Conservation (phyloP, 805 yeast genomes). For the Sugiyamaella valdiviana region DNA sequence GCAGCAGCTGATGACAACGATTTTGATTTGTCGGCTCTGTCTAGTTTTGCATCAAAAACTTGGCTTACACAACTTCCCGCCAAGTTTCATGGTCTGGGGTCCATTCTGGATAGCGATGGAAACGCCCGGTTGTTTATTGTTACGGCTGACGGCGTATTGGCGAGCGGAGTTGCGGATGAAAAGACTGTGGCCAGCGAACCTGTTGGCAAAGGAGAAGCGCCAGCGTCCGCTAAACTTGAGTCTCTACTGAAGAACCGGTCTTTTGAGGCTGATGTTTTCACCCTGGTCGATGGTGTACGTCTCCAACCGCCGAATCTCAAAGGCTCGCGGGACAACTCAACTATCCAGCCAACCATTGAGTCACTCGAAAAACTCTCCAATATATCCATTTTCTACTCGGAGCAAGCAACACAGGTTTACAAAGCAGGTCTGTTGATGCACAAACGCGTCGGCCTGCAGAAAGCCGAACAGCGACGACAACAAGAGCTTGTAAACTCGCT, state of each 20-base stretch:
- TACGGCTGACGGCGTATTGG: not conserved
- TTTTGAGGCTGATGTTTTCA: slow-evolving; percentile 6
- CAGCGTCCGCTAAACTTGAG: slow-evolving; percentile 5
- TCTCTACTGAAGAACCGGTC: slow-evolving; percentile 1
- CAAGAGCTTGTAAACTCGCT: slow-evolving; percentile 28
- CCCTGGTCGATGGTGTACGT: slow-evolving; percentile 4
- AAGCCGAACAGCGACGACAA: slow-evolving; percentile 40
- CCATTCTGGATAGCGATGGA: not conserved
- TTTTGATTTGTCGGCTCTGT: slow-evolving; percentile 7
- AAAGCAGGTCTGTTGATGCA: slow-evolving; percentile 35
- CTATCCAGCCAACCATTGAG: slow-evolving; percentile 10
- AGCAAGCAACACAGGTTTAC: slow-evolving; percentile 27
- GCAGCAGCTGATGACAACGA: not conserved
- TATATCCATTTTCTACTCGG: slow-evolving; percentile 20
- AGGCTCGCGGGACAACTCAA: not conserved
- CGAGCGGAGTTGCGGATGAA: not conserved
- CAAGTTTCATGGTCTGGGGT: not conserved
- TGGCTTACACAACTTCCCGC: not conserved
- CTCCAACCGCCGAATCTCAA: slow-evolving; percentile 1
- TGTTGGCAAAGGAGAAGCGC: not conserved
- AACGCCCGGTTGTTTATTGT: not conserved
- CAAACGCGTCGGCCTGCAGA: slow-evolving; percentile 36
- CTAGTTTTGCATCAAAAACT: not conserved
- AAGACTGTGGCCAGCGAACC: not conserved
- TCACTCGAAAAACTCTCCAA: slow-evolving; percentile 22